phyloP scores from a whole-genome alignment of 2,329 filamentous ascomycete species.

The Plectosphaerella plurivora region DNA sequence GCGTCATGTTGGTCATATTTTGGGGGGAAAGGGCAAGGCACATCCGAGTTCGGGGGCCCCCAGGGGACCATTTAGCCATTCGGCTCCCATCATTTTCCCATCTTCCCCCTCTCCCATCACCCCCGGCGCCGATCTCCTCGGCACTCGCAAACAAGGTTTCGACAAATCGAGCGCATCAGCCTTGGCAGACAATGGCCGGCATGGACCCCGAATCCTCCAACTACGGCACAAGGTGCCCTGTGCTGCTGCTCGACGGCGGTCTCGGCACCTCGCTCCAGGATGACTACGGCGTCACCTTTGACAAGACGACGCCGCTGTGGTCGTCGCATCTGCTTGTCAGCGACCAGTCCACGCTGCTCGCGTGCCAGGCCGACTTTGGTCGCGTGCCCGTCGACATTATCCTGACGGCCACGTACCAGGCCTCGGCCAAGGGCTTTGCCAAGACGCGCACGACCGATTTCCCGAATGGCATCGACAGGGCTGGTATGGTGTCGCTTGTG shows the following conservation, averaged over 20 bases:
- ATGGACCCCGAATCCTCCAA: neutral
- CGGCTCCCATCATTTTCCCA: neutral
- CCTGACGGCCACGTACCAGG: constrained; percentile 65
- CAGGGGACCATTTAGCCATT: no score
- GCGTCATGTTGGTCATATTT: no score
- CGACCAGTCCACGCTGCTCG: constrained; percentile 43
- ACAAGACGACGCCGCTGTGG: constrained; percentile 55
- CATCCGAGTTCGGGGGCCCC: no score
- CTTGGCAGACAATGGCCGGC: neutral
- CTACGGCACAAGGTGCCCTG: neutral
- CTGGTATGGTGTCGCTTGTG: constrained; percentile 34
- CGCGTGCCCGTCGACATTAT: constrained; percentile 56
- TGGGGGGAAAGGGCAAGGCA: no score
- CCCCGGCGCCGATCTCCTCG: no score
- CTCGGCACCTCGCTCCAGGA: constrained; percentile 64
- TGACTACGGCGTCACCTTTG: constrained; percentile 48
- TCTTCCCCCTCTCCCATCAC: neutral
- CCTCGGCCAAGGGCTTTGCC: constrained; percentile 51
- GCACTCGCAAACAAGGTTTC: no score
- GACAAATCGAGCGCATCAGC: no score
- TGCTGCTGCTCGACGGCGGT: constrained; percentile 60
- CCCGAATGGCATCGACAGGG: constrained; percentile 36
- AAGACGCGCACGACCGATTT: constrained; percentile 37
- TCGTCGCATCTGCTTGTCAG: constrained; percentile 61
- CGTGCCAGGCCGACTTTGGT: constrained; percentile 53